Conservation (phyloP, 768 basidiomycete species). For the Chlorophyllum brunneum region DNA sequence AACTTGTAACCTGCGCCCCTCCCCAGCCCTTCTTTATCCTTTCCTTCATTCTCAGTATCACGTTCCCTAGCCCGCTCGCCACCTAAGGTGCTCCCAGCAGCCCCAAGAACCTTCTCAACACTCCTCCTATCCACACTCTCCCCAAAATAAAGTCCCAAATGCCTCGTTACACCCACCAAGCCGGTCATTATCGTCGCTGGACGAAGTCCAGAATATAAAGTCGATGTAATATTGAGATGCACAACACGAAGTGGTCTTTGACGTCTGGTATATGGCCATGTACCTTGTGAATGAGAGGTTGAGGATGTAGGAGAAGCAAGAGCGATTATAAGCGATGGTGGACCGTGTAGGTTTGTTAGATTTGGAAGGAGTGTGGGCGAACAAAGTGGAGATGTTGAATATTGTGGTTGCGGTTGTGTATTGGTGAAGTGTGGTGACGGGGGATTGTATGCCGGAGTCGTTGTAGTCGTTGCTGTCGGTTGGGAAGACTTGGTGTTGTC, state of each 20-base stretch:
- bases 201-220: slow-evolving; percentile 42
- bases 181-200: slow-evolving; percentile 36
- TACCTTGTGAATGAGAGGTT: too few species aligned
- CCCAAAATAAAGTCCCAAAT: slow-evolving; percentile 33
- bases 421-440: too few species aligned
- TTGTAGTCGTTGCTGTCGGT: slow-evolving; percentile 5
- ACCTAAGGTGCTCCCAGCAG: slow-evolving; percentile 33
- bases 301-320: slow-evolving; percentile 19
- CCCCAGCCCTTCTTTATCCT: slow-evolving; percentile 9
- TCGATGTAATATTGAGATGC: slow-evolving; percentile 37
- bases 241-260: slow-evolving; percentile 30
- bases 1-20: slow-evolving; percentile 13
- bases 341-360: slow-evolving; percentile 32
- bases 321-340: slow-evolving; percentile 29
- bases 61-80: neutral
- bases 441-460: neutral
- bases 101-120: slow-evolving; percentile 42
- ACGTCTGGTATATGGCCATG: slow-evolving; percentile 13
- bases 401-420: too few species aligned
- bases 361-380: slow-evolving; percentile 38
- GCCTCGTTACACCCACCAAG: slow-evolving; percentile 26
- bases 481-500: neutral
- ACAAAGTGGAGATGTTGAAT: slow-evolving; percentile 19
- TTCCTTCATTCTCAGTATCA: neutral
- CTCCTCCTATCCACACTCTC: slow-evolving; percentile 39